Base-by-base conservation (phyloP, 2,329 filamentous ascomycete genomes). In the Pestalotiopsis sp. region DNA sequence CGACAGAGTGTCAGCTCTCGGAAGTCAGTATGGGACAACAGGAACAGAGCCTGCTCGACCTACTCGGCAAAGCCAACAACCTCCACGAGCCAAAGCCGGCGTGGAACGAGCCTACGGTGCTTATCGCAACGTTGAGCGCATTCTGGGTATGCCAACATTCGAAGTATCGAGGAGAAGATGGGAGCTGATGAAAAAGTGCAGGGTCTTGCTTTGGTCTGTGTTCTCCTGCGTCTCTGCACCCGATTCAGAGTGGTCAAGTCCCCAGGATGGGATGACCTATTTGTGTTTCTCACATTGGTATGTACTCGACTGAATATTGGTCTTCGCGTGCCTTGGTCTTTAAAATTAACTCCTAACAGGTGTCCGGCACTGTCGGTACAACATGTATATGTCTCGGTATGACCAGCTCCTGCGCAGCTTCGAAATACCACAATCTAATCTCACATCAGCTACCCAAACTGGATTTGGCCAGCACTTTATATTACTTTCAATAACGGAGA, bases 181-280 rank as follows among this genome's bases (percentile, higher is more conserved):
- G 7, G 11, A 38, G 12, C 25, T 60, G 36, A 36, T 6, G 14
- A 9, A 38, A 25, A 63, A 14, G 38, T 66, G 25, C 64, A 67
- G 31, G 66, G 69, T 9, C 23, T 67, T 52, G n/a, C 66, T 20
- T 49, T 25, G 4, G 5, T 67, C 4, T 75, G 73, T 65, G 69
- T 75, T 12, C 5, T 70, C 4, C 72, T 72, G 17, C 74, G 74
- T 25, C 69, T 75, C 17, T 74, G 74, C 66, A 67, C 72, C 6
- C 72, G 74, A 25, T 52, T 74, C 11, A 69, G 58, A 23, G 64
- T 74, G 14, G 58, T 73, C 4, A 63, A 70, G 9, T 69, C 71
- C 25, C 70, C 69, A 20, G 73, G 74, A 20, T 75, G 72, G 73
- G 74, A 75, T 57, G 74, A 75, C 45, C 36, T 74, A 2, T 74